Conservation (phyloP, 2,329 filamentous ascomycete genomes). For the Apiospora kogelbergensis region DNA sequence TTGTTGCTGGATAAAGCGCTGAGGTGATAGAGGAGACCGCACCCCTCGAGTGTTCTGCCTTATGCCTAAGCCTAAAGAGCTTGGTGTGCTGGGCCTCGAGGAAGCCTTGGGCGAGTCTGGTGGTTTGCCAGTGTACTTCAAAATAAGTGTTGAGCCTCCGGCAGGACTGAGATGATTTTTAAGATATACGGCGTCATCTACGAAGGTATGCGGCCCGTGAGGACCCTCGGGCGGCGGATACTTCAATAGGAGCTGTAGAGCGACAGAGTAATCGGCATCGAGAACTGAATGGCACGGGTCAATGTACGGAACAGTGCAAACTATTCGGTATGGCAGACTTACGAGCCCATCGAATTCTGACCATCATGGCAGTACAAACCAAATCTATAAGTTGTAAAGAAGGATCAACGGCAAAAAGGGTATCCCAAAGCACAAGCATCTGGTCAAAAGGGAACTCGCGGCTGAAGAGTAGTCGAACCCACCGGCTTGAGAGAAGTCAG, state of each 20-base stretch:
- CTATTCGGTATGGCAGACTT: slow-evolving; percentile 34
- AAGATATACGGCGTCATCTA: slow-evolving; percentile 81
- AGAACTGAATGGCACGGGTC: slow-evolving; percentile 56
- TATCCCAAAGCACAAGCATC: slow-evolving; percentile 84
- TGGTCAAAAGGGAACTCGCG: slow-evolving; percentile 90
- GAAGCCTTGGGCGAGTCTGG: slow-evolving; percentile 35
- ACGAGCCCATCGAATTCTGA: slow-evolving; percentile 89
- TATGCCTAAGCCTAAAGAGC: slow-evolving; percentile 35
- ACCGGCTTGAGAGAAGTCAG: slow-evolving; percentile 58
- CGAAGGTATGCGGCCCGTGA: slow-evolving; percentile 73
- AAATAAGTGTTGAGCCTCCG: slow-evolving; percentile 65
- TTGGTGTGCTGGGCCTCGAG: slow-evolving; percentile 35
- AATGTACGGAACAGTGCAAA: neutral
- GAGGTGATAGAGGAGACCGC: slow-evolving; percentile 48
- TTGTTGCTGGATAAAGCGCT: slow-evolving; percentile 51
- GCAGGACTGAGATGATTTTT: slow-evolving; percentile 60
- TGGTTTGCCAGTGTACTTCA: slow-evolving; percentile 66
- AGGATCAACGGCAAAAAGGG: slow-evolving; percentile 83
- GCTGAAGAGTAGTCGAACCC: slow-evolving; percentile 90
- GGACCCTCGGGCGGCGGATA: slow-evolving; percentile 69
- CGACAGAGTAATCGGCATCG: slow-evolving; percentile 83
- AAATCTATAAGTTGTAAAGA: slow-evolving; percentile 79
- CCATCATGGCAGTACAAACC: slow-evolving; percentile 90
- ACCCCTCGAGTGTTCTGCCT: slow-evolving; percentile 41
- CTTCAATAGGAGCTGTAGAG: slow-evolving; percentile 77